These are phyloP conservation scores for Apiospora aurea DNA, from an alignment of 2,329 filamentous ascomycete genomes.

Conservation along the genomic window DNA sequence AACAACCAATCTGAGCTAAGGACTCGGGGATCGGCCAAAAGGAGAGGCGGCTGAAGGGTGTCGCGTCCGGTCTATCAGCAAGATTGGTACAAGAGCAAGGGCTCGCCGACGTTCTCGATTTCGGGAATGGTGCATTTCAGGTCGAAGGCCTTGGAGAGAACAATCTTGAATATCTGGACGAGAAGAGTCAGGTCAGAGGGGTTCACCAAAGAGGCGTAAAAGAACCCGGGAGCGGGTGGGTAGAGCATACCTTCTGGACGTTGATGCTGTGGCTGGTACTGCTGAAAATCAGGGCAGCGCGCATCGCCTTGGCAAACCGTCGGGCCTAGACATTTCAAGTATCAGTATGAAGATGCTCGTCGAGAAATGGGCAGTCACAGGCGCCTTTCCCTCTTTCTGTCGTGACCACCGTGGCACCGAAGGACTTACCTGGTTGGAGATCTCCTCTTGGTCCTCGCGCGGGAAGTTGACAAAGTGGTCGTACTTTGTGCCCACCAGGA, in stretches of 20 bases:
- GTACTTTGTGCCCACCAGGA: conserved; percentile 96
- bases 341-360: conserved; percentile 26
- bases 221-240: not conserved
- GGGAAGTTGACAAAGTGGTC: conserved; percentile 99
- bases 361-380: conserved; percentile 25
- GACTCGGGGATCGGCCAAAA: not conserved
- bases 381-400: not conserved
- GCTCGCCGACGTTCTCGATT: conserved; percentile 97
- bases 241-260: conserved; percentile 81
- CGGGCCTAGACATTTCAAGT: conserved; percentile 70
- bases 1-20: not conserved
- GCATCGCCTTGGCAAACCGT: conserved; percentile 97
- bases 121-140: conserved; percentile 99
- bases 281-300: conserved; percentile 95
- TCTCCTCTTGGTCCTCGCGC: conserved; percentile 96
- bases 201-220: not conserved
- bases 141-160: conserved; percentile 97
- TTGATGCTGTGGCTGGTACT: conserved; percentile 99
- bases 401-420: not conserved
- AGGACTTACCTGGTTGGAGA: conserved; percentile 81
- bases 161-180: conserved; percentile 96
- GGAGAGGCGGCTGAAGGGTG: not conserved
- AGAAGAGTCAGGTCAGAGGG: conserved; percentile 27
- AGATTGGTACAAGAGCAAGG: conserved; percentile 87
- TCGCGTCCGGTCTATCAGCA: conserved; percentile 42